Percentiles rank a stretch among this genome's conserved stretches.
Evolutionary conservation across 192 early-diverging fungal species (phyloP).

Genomic region (Mortierella antarctica): DNA sequence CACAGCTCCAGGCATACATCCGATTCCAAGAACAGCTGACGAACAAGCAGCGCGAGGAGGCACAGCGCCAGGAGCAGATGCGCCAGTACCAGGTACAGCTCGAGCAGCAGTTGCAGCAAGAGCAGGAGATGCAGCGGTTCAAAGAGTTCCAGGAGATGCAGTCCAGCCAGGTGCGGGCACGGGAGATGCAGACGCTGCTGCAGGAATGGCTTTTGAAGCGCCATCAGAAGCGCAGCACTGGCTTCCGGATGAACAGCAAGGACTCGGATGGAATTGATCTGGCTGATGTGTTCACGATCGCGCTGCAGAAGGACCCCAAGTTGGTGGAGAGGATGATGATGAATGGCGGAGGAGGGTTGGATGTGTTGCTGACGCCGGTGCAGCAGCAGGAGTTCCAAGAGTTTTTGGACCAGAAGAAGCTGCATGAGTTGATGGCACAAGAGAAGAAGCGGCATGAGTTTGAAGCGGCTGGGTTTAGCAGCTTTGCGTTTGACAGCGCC

Average conservation of each 20-base stretch:
- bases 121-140: constrained; percentile 26
- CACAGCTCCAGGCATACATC: constrained; percentile 45
- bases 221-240: constrained; percentile 11
- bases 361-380: constrained; percentile 19
- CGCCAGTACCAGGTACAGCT: constrained; percentile 38
- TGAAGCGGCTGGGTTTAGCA: constrained; percentile 21
- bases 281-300: constrained; percentile 46
- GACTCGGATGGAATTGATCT: constrained; percentile 29
- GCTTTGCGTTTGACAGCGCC: background rate
- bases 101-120: constrained; percentile 28
- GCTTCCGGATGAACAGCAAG: constrained; percentile 16
- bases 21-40: constrained; percentile 27
- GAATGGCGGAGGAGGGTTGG: constrained; percentile 10
- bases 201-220: constrained; percentile 43
- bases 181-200: constrained; percentile 29
- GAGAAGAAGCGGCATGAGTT: constrained; percentile 41
- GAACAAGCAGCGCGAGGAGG: constrained; percentile 31
- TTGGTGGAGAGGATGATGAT: constrained; percentile 40
- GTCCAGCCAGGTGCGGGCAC: constrained; percentile 18
- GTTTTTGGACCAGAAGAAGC: constrained; percentile 30
- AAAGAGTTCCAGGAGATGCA: constrained; percentile 28
- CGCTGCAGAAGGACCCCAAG: constrained; percentile 40
- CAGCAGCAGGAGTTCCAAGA: constrained; percentile 32
- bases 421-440: constrained; percentile 22
- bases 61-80: constrained; percentile 34